Conservation (phyloP, 148 eudicot species). For the Chenopodium quinoa region DNA sequence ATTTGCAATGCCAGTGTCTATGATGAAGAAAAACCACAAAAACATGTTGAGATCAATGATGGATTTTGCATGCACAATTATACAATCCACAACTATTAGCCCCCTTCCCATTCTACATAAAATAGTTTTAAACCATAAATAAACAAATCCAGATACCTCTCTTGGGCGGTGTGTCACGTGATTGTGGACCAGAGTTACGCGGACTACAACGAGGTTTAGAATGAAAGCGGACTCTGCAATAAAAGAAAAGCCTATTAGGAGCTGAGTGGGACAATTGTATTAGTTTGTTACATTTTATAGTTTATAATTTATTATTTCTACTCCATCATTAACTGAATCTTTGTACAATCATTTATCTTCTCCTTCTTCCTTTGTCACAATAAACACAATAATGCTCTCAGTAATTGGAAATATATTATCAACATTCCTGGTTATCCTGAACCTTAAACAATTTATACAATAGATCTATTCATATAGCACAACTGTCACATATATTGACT, state of each 20-base stretch:
- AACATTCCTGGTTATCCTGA: neutral
- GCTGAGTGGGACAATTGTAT: neutral
- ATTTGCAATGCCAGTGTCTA: slow-evolving; percentile 98
- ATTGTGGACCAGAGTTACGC: slow-evolving; percentile 80
- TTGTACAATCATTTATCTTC: neutral
- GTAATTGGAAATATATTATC: neutral
- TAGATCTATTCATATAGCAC: neutral
- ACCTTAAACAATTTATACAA: neutral
- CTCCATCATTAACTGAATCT: neutral
- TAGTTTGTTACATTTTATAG: neutral
- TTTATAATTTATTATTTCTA: neutral
- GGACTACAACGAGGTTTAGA: slow-evolving; percentile 82
- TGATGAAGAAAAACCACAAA: slow-evolving; percentile 15
- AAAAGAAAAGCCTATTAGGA: slow-evolving; percentile 10
- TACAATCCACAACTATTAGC: slow-evolving; percentile 9
- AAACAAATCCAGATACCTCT: slow-evolving; percentile 53
- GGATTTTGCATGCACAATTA: slow-evolving; percentile 15
- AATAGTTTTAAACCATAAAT: slow-evolving; percentile 5
- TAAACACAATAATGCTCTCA: neutral
- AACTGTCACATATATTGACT: neutral
- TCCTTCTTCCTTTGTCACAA: neutral
- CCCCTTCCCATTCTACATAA: neutral
- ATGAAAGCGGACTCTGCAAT: slow-evolving; percentile 56
- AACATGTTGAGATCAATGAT: slow-evolving; percentile 17
- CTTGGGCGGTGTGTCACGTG: slow-evolving; percentile 95